phyloP scores from a whole-genome alignment of 1,284 basidiomycete species.

The Inonotus hispidus region DNA sequence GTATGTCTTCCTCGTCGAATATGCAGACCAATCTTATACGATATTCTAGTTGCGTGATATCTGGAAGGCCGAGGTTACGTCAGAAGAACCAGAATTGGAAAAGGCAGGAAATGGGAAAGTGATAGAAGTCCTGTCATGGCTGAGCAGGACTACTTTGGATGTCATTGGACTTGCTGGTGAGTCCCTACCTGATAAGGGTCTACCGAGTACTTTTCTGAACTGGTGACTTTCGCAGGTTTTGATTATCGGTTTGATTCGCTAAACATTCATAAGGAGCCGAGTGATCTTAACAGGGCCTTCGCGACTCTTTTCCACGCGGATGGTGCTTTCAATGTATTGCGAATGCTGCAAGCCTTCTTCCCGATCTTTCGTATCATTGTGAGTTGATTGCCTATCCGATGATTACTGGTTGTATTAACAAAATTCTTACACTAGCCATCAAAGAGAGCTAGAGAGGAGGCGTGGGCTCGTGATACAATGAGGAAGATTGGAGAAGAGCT shows the following conservation, averaged over 20 bases:
- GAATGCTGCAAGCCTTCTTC: constrained; percentile 17
- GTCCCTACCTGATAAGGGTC: not conserved
- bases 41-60: constrained; percentile 40
- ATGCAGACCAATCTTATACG: not conserved
- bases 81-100: constrained; percentile 14
- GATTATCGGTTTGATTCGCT: constrained; percentile 54
- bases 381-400: constrained; percentile 7
- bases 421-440: not conserved
- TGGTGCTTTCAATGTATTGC: constrained; percentile 8
- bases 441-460: constrained; percentile 12
- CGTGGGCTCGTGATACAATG: constrained; percentile 24
- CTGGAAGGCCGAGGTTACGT: constrained; percentile 32
- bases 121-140: constrained; percentile 34
- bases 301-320: constrained; percentile 24
- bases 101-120: constrained; percentile 17
- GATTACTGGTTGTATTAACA: not conserved
- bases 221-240: constrained; percentile 40
- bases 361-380: constrained; percentile 26
- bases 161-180: constrained; percentile 43
- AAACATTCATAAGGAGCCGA: constrained; percentile 22
- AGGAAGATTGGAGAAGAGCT: constrained; percentile 39
- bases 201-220: too few species aligned
- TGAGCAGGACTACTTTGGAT: constrained; percentile 41
- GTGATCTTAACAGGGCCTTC: constrained; percentile 31
- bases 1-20: not conserved